Evolutionary conservation across 1,139 yeast genomes (phyloP), one percentile per base, ranked within the genome.

Genomic region (Yamadazyma taylorii): DNA sequence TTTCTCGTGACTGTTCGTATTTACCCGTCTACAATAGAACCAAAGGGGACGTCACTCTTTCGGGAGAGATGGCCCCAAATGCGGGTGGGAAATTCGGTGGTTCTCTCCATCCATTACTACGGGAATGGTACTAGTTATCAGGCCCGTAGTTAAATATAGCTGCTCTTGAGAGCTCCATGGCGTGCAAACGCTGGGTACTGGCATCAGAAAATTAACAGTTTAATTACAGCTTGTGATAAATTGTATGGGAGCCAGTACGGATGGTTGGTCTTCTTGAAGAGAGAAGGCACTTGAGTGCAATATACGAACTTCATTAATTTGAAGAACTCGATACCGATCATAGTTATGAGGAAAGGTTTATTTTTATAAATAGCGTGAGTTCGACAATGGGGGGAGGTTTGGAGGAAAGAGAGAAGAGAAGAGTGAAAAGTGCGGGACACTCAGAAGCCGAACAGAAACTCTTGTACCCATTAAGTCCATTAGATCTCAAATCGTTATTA

Each of bases 11-110:
- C 77, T 73, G 62, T 76, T 79, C 81, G 81, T 81, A 75, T 75
- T 69, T 75, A 79, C 87, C 84, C 82, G 83, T 64, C 51, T 47
- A 67, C 85, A 65, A 50, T 73, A 69, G 71, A 13, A 7, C n/a
- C 17, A 11, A 24, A 8, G 6, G 12, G 26, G 6, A 13, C 12
- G 30, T 19, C 8, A 12, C 30, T 17, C 30, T 5, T 7, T 19
- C 8, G 5, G 21, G 8, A 16, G 70, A 58, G 43, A 27, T 30
- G 15, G 36, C 45, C 35, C 38, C 42, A 32, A 54, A 51, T 32
- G 73, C 80, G 83, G 84, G 86, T 81, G 87, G 87, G 87, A 81
- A 81, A 81, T 81, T 81, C 87, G 87, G 87, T 81, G 87, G 76
- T 74, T 60, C 79, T 58, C 85, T 54, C 81, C 80, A 70, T 73